Percentiles rank a stretch among this genome's conserved stretches.
Conservation (phyloP, 257 asterid genomes). For the Ehretia macrophylla region DNA sequence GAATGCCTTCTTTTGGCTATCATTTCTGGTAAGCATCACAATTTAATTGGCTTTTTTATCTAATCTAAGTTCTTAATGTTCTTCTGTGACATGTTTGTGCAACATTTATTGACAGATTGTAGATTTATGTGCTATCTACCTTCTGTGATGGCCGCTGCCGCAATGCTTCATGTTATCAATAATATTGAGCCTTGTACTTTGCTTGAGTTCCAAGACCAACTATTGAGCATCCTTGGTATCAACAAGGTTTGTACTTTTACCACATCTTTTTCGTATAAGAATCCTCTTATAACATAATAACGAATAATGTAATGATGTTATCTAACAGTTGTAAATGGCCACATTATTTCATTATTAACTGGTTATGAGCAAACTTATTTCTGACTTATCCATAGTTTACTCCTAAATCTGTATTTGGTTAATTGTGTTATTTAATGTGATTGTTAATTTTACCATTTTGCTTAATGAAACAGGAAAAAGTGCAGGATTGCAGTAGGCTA, state of each 20-base stretch:
- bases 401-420: too few relatives aligned
- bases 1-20: conserved; percentile 45
- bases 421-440: not conserved
- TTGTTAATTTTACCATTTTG: too few relatives aligned
- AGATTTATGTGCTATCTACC: conserved; percentile 60
- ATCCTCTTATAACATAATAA: not conserved
- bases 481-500: conserved; percentile 57
- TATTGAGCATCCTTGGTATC: conserved; percentile 59
- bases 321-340: too few relatives aligned
- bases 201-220: conserved; percentile 47
- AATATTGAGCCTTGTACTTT: conserved; percentile 51
- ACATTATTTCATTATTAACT: not conserved
- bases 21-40: conserved; percentile 29
- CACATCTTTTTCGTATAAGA: too few relatives aligned
- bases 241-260: conserved; percentile 41
- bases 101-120: conserved; percentile 37
- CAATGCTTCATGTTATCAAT: conserved; percentile 60
- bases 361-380: not conserved
- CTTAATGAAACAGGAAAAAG: conserved; percentile 46
- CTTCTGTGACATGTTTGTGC: not conserved
- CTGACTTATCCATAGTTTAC: too few relatives aligned
- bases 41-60: not conserved
- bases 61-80: not conserved
- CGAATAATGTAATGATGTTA: too few relatives aligned
- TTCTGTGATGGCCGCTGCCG: conserved; percentile 78